A percentile compares a stretch with the other conserved stretches of the same genome.
Evolutionary conservation across 495 filamentous ascomycete species (phyloP).

Genomic region (Penicillium manginii): DNA sequence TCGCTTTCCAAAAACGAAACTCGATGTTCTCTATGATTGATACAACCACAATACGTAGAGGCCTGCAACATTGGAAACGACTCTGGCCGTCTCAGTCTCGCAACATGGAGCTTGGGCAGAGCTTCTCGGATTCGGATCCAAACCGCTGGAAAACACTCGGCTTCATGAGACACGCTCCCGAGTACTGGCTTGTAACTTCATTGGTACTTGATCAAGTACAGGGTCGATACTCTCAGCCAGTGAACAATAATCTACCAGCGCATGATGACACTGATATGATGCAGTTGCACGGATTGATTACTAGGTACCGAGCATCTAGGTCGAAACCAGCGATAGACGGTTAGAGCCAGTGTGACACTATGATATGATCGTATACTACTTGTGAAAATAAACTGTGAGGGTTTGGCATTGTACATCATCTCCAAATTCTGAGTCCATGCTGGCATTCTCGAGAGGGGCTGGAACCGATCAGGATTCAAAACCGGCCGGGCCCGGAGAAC

Average conservation of each 20-base stretch:
- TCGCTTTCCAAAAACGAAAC: not conserved
- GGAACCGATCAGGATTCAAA: too few species aligned
- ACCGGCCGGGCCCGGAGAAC: too few species aligned
- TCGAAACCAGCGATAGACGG: not conserved
- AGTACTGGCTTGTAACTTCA: not conserved
- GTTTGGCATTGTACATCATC: too few species aligned
- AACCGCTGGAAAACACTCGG: not conserved
- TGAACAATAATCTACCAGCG: not conserved
- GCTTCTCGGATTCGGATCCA: not conserved
- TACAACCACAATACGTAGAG: not conserved
- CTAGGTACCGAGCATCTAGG: not conserved
- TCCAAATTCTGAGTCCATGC: too few species aligned
- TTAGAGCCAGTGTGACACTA: too few species aligned
- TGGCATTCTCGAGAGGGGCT: too few species aligned
- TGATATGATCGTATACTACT: too few species aligned
- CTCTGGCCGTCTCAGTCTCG: not conserved
- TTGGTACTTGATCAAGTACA: not conserved
- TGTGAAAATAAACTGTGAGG: too few species aligned
- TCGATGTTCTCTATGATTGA: not conserved
- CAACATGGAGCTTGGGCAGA: not conserved
- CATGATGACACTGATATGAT: not conserved
- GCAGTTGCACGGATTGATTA: not conserved
- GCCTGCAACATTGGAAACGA: not conserved
- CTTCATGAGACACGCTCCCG: not conserved
- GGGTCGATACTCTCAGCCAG: not conserved